phyloP scores from a whole-genome alignment of 352 stramenopile genomes.

The Phytophthora constricta region DNA sequence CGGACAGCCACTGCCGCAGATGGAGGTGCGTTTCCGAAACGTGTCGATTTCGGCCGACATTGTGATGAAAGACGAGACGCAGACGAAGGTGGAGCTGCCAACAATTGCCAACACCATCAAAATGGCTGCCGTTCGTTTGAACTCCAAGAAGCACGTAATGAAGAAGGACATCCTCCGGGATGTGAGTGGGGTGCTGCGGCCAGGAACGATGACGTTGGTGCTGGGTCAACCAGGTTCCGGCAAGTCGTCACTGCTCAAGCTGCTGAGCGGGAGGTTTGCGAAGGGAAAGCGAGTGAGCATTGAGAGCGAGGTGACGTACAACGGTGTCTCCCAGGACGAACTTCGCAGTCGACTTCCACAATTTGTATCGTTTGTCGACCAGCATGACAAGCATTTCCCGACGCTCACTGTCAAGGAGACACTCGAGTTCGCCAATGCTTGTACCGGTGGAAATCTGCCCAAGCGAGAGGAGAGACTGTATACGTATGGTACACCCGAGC shows the following conservation, averaged over 20 bases:
- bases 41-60: conserved; percentile 38
- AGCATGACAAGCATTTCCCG: conserved; percentile 50
- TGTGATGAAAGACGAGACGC: conserved; percentile 21
- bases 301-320: conserved; percentile 14
- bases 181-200: conserved; percentile 35
- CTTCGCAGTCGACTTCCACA: conserved; percentile 33
- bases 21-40: conserved; percentile 45
- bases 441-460: conserved; percentile 2
- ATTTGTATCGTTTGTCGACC: conserved; percentile 41
- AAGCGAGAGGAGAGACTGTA: conserved; percentile 15
- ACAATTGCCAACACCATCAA: conserved; percentile 33
- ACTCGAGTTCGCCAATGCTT: conserved; percentile 43
- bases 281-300: conserved; percentile 1
- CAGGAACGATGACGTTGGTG: conserved; percentile 23
- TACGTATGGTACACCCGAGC: conserved; percentile 1
- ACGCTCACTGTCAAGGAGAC: conserved; percentile 56
- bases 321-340: neutral
- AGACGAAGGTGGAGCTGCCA: conserved; percentile 23
- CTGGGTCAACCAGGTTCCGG: conserved; percentile 23
- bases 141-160: conserved; percentile 44
- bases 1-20: conserved; percentile 26
- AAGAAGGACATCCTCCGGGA: conserved; percentile 52
- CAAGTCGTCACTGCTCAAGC: conserved; percentile 22
- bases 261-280: conserved; percentile 12
- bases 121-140: conserved; percentile 15